Conservation (phyloP, 2,329 filamentous ascomycete species). For the Calonectria multiphialidica region DNA sequence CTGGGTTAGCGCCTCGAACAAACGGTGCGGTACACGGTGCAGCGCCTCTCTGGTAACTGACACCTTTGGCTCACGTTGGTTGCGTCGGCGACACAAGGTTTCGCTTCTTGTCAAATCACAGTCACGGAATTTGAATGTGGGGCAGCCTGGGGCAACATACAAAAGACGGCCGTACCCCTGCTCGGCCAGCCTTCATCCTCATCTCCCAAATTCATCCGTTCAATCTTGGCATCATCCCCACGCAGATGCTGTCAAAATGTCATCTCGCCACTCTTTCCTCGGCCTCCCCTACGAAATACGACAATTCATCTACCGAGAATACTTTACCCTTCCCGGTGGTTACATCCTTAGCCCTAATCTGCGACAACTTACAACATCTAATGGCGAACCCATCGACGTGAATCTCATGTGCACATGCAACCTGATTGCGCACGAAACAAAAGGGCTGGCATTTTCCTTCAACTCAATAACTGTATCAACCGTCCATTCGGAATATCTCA, state of each 20-base stretch:
- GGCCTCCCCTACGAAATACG: neutral
- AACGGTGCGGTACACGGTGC: too few species aligned
- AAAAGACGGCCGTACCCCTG: neutral
- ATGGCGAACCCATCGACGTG: neutral
- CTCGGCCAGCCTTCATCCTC: neutral
- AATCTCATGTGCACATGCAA: neutral
- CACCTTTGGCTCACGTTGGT: too few species aligned
- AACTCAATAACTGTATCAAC: neutral
- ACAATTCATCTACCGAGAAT: neutral
- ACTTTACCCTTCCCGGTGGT: neutral
- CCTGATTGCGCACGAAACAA: neutral
- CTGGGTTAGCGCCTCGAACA: too few species aligned
- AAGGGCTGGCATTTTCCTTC: neutral
- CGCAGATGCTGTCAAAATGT: neutral
- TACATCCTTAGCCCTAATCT: neutral
- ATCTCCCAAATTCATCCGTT: neutral
- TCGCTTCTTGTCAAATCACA: neutral
- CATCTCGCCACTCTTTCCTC: neutral
- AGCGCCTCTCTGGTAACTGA: too few species aligned
- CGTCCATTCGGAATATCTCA: neutral
- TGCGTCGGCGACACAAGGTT: neutral
- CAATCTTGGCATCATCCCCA: neutral
- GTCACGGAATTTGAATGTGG: neutral
- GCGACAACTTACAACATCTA: neutral
- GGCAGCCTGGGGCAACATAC: neutral